Base-by-base conservation (phyloP, 192 early-diverging fungal genomes). In the Backusella tuberculispora region DNA sequence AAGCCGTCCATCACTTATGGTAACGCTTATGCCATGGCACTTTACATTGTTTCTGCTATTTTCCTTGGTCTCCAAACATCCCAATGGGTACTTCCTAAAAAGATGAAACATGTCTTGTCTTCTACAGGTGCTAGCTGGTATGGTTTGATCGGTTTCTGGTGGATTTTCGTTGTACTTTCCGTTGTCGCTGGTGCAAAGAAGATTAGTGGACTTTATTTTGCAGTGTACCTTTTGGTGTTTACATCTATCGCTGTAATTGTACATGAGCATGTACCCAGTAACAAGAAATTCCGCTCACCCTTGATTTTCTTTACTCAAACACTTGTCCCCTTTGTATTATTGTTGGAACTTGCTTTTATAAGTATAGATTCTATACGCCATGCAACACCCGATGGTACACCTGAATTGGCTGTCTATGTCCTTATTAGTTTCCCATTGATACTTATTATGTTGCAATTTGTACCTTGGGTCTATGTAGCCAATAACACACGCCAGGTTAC, bases 371-470 rank as follows among this genome's bases (percentile, higher is more conserved):
- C 81, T 26, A 74, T 85, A 50, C 73, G 82, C 26, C 83, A 85
- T 45, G 80, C 80, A 2, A 77, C 82, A 42, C 83, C 81, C 40
- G 85, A 87, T 65, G 85, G 85, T 12, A 81, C 85, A 4, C 81
- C 85, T 21, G 78, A 84, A 53, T 74, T 84, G 72, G 77, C 81
- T 19, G 85, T 87, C 63, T 85, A 85, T 74, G 67, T 67, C 5
- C 29, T 85, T 34, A 60, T 81, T 41, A 48, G 76, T 3, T 6
- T 85, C 13, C 78, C 81, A 19, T 71, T 78, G 12, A 38, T 83
- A 29, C 45, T 83, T 26, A 66, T 81, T 5, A 50, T 84, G 29
- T 74, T 87, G 41, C 78, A 79, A 12, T 76, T 86, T 66, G 53
- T 86, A 12, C 85, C 85, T 14, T 80, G 78, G 38, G 78, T 86